phyloP scores from a whole-genome alignment of 179 eudicot genomes.

The Camellia oleifera region DNA sequence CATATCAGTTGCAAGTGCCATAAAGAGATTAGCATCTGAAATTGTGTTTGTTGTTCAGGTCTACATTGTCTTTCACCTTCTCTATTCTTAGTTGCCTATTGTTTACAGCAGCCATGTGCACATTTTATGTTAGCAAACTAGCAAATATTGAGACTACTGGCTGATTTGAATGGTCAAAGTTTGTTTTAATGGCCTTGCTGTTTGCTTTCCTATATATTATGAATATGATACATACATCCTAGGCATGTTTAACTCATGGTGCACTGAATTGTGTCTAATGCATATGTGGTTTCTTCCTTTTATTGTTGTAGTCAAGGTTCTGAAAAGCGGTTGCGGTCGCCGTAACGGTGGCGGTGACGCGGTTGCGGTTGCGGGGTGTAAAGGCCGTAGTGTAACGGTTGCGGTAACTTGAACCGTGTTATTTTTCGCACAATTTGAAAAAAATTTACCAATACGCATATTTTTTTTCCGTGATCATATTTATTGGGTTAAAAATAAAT shows the following conservation, averaged over 20 bases:
- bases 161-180: not conserved
- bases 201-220: not conserved
- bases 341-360: too few species aligned
- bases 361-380: too few species aligned
- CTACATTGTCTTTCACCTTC: not conserved
- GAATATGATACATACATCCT: not conserved
- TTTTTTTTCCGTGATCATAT: too few species aligned
- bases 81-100: too few species aligned
- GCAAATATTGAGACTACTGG: not conserved
- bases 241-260: not conserved
- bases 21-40: slow-evolving; percentile 80
- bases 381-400: too few species aligned
- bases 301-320: not conserved
- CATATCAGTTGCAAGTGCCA: slow-evolving; percentile 77
- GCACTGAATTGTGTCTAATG: not conserved
- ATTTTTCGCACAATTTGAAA: too few species aligned
- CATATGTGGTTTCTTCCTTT: not conserved
- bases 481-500: too few species aligned
- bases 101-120: not conserved
- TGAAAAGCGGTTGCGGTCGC: too few species aligned
- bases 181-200: not conserved
- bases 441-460: too few species aligned
- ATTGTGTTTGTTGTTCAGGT: slow-evolving; percentile 95
- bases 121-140: not conserved
- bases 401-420: too few species aligned